A percentile compares a stretch with the other conserved stretches of the same genome.
Conservation (phyloP, 1,284 basidiomycete species). For the Ganoderma lucidum region DNA sequence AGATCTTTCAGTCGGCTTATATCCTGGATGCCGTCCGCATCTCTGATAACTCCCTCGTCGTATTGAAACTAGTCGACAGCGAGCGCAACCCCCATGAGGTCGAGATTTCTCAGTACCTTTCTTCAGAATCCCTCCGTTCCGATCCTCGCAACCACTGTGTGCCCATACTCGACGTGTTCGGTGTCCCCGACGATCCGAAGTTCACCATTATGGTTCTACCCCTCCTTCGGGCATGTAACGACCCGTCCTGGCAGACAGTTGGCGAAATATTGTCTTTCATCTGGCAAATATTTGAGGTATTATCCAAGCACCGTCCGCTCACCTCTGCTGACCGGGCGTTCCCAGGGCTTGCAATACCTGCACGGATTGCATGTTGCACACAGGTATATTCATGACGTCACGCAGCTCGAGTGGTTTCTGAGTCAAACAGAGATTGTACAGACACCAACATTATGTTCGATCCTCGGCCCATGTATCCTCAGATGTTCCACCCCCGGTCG, state of each 20-base stretch:
- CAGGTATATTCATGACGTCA: conserved; percentile 27
- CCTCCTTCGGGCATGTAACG: conserved; percentile 29
- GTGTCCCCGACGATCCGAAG: conserved; percentile 7
- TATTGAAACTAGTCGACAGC: too few relatives aligned
- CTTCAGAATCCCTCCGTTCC: conserved; percentile 19
- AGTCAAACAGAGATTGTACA: conserved; percentile 45
- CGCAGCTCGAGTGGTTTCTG: conserved; percentile 26
- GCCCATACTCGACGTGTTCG: conserved; percentile 37
- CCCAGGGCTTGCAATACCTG: conserved; percentile 34
- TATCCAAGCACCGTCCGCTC: neutral
- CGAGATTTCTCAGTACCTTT: conserved; percentile 21
- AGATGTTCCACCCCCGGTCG: conserved; percentile 34
- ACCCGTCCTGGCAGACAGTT: conserved; percentile 30
- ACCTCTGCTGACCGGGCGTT: neutral
- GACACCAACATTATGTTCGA: conserved; percentile 25
- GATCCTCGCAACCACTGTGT: conserved; percentile 40
- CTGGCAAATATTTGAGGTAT: conserved; percentile 34
- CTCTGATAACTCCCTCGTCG: too few relatives aligned
- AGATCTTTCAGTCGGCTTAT: conserved; percentile 26
- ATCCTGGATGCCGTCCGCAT: too few relatives aligned
- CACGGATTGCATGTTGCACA: conserved; percentile 34
- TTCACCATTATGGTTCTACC: conserved; percentile 35
- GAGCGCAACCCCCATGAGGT: conserved; percentile 22
- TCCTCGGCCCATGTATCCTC: neutral
- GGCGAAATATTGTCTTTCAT: conserved; percentile 36